Evolutionary conservation across 2,329 filamentous ascomycete genomes (phyloP).

Genomic region (Dissoconium aciculare): DNA sequence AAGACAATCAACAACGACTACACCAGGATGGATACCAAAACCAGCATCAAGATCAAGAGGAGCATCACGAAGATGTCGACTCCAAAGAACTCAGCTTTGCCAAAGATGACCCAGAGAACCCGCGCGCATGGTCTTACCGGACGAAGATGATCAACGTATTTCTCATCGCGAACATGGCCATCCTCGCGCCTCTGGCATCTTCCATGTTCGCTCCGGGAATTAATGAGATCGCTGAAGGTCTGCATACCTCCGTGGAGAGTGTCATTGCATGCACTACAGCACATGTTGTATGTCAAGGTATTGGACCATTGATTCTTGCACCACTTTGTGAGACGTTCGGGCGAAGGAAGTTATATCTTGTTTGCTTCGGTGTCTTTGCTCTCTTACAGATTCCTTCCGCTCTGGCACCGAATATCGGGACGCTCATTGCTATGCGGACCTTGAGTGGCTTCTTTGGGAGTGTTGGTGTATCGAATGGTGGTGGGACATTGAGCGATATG

Average conservation of each 20-base stretch:
- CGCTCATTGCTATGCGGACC: slow-evolving; percentile 31
- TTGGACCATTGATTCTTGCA: slow-evolving; percentile 33
- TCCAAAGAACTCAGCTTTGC: too few species aligned
- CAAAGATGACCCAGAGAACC: slow-evolving; percentile 29
- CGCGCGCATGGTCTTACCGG: slow-evolving; percentile 31
- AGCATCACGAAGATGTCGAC: too few species aligned
- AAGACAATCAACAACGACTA: too few species aligned
- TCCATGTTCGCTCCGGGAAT: slow-evolving; percentile 41
- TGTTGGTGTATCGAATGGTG: slow-evolving; percentile 37
- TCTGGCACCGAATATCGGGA: slow-evolving; percentile 32
- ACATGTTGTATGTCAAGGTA: slow-evolving; percentile 36
- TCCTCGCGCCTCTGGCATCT: slow-evolving; percentile 33
- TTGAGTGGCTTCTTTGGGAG: slow-evolving; percentile 37
- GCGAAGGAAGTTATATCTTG: slow-evolving; percentile 30
- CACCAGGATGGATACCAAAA: too few species aligned
- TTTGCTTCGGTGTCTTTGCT: slow-evolving; percentile 32
- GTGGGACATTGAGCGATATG: slow-evolving; percentile 39
- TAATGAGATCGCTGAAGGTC: slow-evolving; percentile 33
- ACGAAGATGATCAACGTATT: slow-evolving; percentile 36
- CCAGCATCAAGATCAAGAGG: too few species aligned
- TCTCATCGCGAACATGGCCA: slow-evolving; percentile 37
- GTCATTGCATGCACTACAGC: slow-evolving; percentile 38
- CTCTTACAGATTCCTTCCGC: slow-evolving; percentile 35
- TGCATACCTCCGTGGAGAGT: slow-evolving; percentile 27
- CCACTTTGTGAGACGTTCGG: slow-evolving; percentile 35